phyloP scores from a whole-genome alignment of 495 filamentous ascomycete species.

The Lichenothelia convexa region DNA sequence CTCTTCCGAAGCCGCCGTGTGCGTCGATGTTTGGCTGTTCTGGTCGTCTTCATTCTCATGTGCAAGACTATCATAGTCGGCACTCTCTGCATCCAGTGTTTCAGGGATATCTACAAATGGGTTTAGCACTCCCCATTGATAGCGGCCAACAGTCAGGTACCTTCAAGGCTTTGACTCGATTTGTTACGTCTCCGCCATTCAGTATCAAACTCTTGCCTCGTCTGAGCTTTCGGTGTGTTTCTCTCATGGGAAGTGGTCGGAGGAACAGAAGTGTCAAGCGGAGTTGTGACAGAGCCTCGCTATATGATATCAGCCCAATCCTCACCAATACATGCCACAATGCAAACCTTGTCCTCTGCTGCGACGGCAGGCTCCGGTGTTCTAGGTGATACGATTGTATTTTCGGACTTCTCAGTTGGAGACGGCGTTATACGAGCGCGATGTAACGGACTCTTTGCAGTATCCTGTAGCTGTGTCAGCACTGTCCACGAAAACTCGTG shows the following conservation, averaged over 20 bases:
- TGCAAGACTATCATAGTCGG: not conserved
- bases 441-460: slow-evolving; percentile 10
- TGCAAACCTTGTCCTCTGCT: slow-evolving; percentile 15
- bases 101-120: slow-evolving; percentile 16
- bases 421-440: slow-evolving; percentile 7
- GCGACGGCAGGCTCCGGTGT: slow-evolving; percentile 5
- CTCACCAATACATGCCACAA: not conserved
- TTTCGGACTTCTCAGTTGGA: slow-evolving; percentile 10
- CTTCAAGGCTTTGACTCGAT: slow-evolving; percentile 41
- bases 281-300: slow-evolving; percentile 8
- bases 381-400: slow-evolving; percentile 9
- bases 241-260: slow-evolving; percentile 44
- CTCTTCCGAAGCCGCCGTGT: slow-evolving; percentile 31
- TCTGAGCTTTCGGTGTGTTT: slow-evolving; percentile 69
- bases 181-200: slow-evolving; percentile 28
- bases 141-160: slow-evolving; percentile 29
- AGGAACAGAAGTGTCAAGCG: slow-evolving; percentile 39
- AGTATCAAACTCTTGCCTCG: slow-evolving; percentile 49
- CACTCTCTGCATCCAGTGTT: not conserved
- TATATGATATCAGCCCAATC: slow-evolving; percentile 2
- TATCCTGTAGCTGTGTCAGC: slow-evolving; percentile 9
- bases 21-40: slow-evolving; percentile 14
- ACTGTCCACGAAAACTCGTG: slow-evolving; percentile 4
- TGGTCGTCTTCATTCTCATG: slow-evolving; percentile 3
- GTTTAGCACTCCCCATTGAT: slow-evolving; percentile 13